Base-by-base conservation (phyloP, 305 asterid genomes). In the Fraxinus paxiana region DNA sequence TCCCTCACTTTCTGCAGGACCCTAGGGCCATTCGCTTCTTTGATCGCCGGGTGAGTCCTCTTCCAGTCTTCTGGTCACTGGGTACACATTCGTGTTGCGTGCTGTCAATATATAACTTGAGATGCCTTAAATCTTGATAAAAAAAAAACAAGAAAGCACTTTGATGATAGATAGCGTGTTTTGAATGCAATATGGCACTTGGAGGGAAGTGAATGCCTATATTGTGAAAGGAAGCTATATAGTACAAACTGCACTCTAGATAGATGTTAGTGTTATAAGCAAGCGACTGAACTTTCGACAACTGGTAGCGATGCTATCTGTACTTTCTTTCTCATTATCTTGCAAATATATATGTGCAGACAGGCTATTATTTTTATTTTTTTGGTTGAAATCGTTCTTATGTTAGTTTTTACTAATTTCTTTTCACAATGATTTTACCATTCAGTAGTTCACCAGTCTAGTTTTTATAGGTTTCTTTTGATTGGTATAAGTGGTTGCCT, bases 11-110 rank as follows among this genome's bases (percentile, higher is more conserved):
- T 78, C 87, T 86, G 92, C 97, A 96, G 99, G 98, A 94, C 82
- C 76, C 86, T 8, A 94, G 97, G 87, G 97, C 97, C 78, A 86
- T 94, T 84, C 94, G 99, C 5, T 92, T 96, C 54, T 96, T 96
- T 30, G 99, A 96, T 84, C 97, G 98, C 26, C 90, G 94, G 97
- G 99, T 96, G 87, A 84, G 92, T 88, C 43, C 46, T 65, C 74
- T 17, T 73, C 38, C 31, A 75, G 35, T 43, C 43, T 54, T 22
- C 33, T 30, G 33, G 33, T 30, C 33, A 30, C 43, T 18, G 69
- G 59, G 5, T 77, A 26, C 61, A 38, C 54, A 1, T 17, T 5
- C 78, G 26, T 51, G 63, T 26, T 38, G 28, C 28, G 79, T 31
- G 78, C 65, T 15, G 26, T 31, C 12, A 34, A 33, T 48, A 73